These are phyloP conservation scores for Fusarium pseudonygamai DNA, from an alignment of 2,329 filamentous ascomycete species.

Conservation along the genomic window DNA sequence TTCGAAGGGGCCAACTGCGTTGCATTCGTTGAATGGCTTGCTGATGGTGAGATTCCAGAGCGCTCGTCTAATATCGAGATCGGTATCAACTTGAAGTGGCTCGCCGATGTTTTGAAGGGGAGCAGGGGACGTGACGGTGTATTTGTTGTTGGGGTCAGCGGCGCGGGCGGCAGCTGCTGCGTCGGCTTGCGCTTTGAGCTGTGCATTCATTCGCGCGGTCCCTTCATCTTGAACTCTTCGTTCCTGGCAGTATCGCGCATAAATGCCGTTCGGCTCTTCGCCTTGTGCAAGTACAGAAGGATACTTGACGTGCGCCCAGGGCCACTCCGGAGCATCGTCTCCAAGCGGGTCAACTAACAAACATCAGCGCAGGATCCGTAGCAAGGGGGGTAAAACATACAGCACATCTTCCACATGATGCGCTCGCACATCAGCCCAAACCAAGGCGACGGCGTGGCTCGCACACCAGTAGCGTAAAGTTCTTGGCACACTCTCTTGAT, in stretches of 20 bases:
- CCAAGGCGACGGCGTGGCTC: background rate
- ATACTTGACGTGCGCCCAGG: background rate
- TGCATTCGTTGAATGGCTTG: background rate
- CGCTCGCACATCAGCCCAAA: background rate
- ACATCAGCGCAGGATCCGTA: fast-evolving
- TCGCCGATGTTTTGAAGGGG: background rate
- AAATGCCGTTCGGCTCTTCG: background rate
- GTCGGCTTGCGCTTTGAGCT: background rate
- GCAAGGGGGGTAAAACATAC: background rate
- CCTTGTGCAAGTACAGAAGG: background rate
- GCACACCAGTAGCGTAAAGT: background rate
- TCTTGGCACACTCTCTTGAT: background rate
- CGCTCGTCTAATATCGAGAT: background rate
- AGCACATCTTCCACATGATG: background rate
- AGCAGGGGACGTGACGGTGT: background rate
- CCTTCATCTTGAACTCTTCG: background rate
- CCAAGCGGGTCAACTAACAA: background rate
- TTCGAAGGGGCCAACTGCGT: background rate
- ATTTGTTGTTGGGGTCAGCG: background rate
- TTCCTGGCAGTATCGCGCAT: background rate
- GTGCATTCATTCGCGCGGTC: fast-evolving
- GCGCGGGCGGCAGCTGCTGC: fast-evolving
- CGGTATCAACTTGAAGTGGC: fast-evolving
- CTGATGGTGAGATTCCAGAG: background rate
- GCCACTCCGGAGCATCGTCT: background rate